A percentile compares a stretch with the other conserved stretches of the same genome.
phyloP scores from a whole-genome alignment of 306 rosid species.

The Alnus glutinosa region DNA sequence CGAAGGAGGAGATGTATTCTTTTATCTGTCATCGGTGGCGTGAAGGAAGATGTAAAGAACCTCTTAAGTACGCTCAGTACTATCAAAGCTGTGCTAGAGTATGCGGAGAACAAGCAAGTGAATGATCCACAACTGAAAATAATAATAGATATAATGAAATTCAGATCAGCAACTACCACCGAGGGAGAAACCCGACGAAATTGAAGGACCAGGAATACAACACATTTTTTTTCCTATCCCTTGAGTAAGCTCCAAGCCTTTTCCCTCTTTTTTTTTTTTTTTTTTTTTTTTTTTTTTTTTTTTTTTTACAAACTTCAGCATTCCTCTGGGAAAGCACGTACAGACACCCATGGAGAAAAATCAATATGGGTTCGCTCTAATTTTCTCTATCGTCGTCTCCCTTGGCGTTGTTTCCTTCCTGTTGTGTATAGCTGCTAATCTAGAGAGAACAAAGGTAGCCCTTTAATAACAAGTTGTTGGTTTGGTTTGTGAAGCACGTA shows the following conservation, averaged over 20 bases:
- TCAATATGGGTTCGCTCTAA: constrained; percentile 32
- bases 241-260: no score
- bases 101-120: not conserved
- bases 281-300: no score
- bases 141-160: no score
- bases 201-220: no score
- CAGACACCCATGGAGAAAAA: constrained; percentile 49
- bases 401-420: constrained; percentile 59
- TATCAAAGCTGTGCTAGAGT: not conserved
- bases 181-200: no score
- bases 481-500: not conserved
- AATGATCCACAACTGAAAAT: not conserved
- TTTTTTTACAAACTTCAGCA: not conserved
- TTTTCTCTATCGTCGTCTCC: constrained; percentile 36
- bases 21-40: not conserved
- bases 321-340: constrained; percentile 18
- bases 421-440: constrained; percentile 71
- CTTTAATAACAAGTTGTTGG: not conserved
- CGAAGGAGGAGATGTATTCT: not conserved
- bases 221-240: no score
- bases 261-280: no score
- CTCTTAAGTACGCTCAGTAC: not conserved
- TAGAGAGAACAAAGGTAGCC: constrained; percentile 62
- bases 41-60: not conserved
- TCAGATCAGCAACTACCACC: no score